Conservation (phyloP, 83 land plant species). For the Picea abies region DNA sequence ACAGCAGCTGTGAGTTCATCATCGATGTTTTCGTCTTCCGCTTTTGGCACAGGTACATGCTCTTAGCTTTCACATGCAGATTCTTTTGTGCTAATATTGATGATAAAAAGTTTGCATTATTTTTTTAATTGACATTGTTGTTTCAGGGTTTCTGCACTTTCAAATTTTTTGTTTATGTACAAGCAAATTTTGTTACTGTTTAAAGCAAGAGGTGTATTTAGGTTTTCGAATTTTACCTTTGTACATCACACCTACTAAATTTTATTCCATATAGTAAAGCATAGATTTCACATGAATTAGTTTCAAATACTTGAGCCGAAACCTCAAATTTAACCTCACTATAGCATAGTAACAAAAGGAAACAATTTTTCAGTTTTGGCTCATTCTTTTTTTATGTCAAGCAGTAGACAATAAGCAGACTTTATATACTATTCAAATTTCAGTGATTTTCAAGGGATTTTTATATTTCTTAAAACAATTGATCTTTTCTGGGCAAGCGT, state of each 20-base stretch:
- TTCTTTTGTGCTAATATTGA: neutral
- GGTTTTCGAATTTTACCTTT: too few species aligned
- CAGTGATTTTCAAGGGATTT: too few species aligned
- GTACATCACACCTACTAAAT: neutral
- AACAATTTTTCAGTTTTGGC: too few species aligned
- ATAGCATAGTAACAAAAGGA: too few species aligned
- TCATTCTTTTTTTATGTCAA: too few species aligned
- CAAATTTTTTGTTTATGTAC: neutral
- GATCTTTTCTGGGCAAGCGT: too few species aligned
- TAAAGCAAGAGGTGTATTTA: neutral
- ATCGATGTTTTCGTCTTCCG: slow-evolving; percentile 48
- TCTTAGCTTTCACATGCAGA: neutral
- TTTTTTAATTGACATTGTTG: neutral
- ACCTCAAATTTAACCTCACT: too few species aligned
- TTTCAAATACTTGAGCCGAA: neutral
- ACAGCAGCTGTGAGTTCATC: slow-evolving; percentile 38
- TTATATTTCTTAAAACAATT: too few species aligned
- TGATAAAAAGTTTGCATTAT: neutral
- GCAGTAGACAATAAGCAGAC: too few species aligned
- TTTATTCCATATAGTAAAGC: neutral
- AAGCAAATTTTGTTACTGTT: neutral
- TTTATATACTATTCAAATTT: too few species aligned
- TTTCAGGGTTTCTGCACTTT: neutral
- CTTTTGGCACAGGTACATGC: slow-evolving; percentile 33
- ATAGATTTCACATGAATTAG: neutral